Evolutionary conservation across 2,329 filamentous ascomycete species (phyloP), one percentile per base, ranked within the genome.

Genomic region (Hypoxylon sp.): DNA sequence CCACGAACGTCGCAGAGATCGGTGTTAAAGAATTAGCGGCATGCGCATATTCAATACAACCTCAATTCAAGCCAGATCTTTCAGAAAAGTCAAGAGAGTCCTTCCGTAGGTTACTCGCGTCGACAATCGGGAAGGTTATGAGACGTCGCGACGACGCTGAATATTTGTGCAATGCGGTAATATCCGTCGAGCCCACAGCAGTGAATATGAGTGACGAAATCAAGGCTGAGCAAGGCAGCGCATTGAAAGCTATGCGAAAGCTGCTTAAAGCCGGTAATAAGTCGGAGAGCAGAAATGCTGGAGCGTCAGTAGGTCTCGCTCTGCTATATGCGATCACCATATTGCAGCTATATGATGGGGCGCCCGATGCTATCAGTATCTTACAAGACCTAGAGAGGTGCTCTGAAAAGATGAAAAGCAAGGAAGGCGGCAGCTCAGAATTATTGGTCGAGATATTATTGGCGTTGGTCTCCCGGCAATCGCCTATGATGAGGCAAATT

Each of bases 271-370:
- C 73, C 8, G 77, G 75, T 68, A 71, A 56, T 43, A 75, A 68
- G 64, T 74, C 53, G 70, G 74, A 20, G 68, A 78, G 62, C 63
- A 68, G 80, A 74, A 72, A 81, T 75, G 59, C 78, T 76, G 64
- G 81, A 81, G 15, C 87, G 88, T 74, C 70, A 13, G 65, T 70
- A 63, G 91, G 91, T 0, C 85, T 97, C 60, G 89, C 90, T 19
- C 83, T 97, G 34, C 84, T 98, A 1, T 93, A 97, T 75, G 89
- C 92, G 0, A 85, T 97, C 54, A 91, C 93, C 0, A 86, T 97
- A 13, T 83, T 98, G 57, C 93, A 97, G 76, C 84, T 97, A 7
- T 97, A 97, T 79, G 94, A 94, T 72, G 92, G 93, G 22, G 93
- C 97, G 62, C 84, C 91, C 0, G 95, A 98, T 73, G 92, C 93